A percentile compares a stretch with the other conserved stretches of the same genome.
phyloP scores from a whole-genome alignment of 2,329 filamentous ascomycete species.

The Alternaria brassicicola region DNA sequence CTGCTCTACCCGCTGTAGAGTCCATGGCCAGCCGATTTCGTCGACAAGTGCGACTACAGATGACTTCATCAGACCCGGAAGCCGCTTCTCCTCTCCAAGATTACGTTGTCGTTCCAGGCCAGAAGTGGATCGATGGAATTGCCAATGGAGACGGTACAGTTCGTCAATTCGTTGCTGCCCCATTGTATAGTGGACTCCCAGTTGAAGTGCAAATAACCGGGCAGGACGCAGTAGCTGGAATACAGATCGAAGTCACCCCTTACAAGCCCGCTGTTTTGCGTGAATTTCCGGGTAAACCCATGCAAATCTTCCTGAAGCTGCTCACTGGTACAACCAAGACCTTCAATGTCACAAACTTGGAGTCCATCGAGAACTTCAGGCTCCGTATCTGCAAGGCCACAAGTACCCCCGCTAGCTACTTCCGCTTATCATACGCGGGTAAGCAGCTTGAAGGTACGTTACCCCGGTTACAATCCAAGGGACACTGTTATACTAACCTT shows the following conservation, averaged over 20 bases:
- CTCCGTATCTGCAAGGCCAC: slow-evolving; percentile 67
- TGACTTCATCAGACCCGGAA: background rate
- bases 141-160: slow-evolving; percentile 45
- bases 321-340: slow-evolving; percentile 62
- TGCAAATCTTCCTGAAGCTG: background rate
- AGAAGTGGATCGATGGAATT: slow-evolving; percentile 54
- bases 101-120: slow-evolving; percentile 51
- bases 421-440: slow-evolving; percentile 70
- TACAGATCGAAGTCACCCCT: slow-evolving; percentile 55
- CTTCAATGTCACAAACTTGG: slow-evolving; percentile 63
- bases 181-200: slow-evolving; percentile 51
- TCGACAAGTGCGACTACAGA: background rate
- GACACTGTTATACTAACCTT: slow-evolving; percentile 59
- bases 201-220: slow-evolving; percentile 57
- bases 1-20: slow-evolving; percentile 36
- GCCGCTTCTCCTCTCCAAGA: slow-evolving; percentile 43
- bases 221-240: slow-evolving; percentile 48
- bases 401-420: background rate
- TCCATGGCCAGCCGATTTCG: background rate
- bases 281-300: background rate
- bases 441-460: slow-evolving; percentile 62
- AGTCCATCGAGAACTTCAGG: slow-evolving; percentile 94
- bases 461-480: background rate
- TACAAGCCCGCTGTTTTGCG: background rate
- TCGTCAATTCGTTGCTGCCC: slow-evolving; percentile 58